Evolutionary conservation across 1,139 yeast species (phyloP), one percentile per base, ranked within the genome.

Genomic region (Oligophagozyma castellii): DNA sequence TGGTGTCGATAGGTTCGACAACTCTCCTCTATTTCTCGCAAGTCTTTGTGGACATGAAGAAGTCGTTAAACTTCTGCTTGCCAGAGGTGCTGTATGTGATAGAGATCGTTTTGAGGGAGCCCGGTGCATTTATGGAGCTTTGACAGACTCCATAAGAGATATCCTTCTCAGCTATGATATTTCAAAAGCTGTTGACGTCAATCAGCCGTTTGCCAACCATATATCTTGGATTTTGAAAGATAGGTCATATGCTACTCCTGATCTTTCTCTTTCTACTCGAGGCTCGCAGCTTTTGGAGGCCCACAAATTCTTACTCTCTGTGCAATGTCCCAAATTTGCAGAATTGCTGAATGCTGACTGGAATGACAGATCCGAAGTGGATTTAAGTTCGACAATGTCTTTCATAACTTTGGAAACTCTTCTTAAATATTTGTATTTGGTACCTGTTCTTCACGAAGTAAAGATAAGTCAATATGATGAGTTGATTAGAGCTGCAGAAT

Each of bases 101-200:
- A 61, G 84, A 44, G 89, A 78, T 44, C 73, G 84, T 13, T 73
- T 72, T 45, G 80, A 78, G 50, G 92, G 93, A 2, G 83, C 77
- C 7, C 61, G 92, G 26, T 78, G 89, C 39, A 63, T 78, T 2
- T 77, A 79, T 45, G 92, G 86, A 2, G 92, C 92, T 0, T 53
- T 79, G 33, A 79, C 67, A 15, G 83, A 76, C 43, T 53, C 59
- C 8, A 79, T 79, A 15, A 53, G 84, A 27, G 65, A 68, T 30
- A 48, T 75, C 16, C 52, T 79, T 33, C 48, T 73, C 12, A 62
- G 71, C 33, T 73, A 65, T 44, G 84, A 76, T 46, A 65, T 78
- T 27, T 67, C 81, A 4, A 78, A 75, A 43, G 70, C 74, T 0
- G 74, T 73, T 5, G 84, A 78, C 46, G 50, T 63, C 11, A 59